These are phyloP conservation scores for Eimeria acervulina DNA, from an alignment of 169 alveolate species.

Conservation along the genomic window DNA sequence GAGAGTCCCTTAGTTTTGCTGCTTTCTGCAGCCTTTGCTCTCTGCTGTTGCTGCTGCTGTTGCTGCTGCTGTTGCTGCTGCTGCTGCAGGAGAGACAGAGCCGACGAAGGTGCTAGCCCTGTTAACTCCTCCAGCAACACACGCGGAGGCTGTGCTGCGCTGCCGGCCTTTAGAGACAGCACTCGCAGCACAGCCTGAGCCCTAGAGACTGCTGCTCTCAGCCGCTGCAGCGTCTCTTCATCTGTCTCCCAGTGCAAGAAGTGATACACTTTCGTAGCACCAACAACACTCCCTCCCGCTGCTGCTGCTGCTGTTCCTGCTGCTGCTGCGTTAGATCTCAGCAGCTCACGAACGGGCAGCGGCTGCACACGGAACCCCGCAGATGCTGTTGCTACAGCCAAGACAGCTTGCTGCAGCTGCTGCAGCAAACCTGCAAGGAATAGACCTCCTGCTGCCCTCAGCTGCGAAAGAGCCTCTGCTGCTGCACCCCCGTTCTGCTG, in stretches of 20 bases:
- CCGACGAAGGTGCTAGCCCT: background rate
- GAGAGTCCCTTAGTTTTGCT: slow-evolving; percentile 50
- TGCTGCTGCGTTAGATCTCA: background rate
- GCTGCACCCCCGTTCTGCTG: background rate
- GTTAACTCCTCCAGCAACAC: slow-evolving; percentile 29
- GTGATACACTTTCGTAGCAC: slow-evolving; percentile 24
- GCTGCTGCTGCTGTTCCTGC: slow-evolving; percentile 22
- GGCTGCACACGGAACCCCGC: slow-evolving; percentile 31
- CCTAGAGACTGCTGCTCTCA: slow-evolving; percentile 57
- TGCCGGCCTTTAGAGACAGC: slow-evolving; percentile 10
- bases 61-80: background rate
- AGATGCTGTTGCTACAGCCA: slow-evolving; percentile 26
- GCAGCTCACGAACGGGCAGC: slow-evolving; percentile 37
- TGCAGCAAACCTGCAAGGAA: slow-evolving; percentile 36
- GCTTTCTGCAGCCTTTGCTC: background rate
- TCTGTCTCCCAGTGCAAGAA: slow-evolving; percentile 67
- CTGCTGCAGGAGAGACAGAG: background rate
- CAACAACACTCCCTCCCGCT: slow-evolving; percentile 4
- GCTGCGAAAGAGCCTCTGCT: slow-evolving; percentile 20
- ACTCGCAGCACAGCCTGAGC: slow-evolving; percentile 56
- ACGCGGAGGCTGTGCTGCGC: slow-evolving; percentile 25
- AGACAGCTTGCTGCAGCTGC: slow-evolving; percentile 45
- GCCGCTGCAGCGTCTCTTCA: slow-evolving; percentile 29
- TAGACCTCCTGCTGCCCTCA: slow-evolving; percentile 15
- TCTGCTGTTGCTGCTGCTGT: slow-evolving; percentile 28